Conservation (phyloP, 805 yeast genomes). For the Starmera quercuum region DNA sequence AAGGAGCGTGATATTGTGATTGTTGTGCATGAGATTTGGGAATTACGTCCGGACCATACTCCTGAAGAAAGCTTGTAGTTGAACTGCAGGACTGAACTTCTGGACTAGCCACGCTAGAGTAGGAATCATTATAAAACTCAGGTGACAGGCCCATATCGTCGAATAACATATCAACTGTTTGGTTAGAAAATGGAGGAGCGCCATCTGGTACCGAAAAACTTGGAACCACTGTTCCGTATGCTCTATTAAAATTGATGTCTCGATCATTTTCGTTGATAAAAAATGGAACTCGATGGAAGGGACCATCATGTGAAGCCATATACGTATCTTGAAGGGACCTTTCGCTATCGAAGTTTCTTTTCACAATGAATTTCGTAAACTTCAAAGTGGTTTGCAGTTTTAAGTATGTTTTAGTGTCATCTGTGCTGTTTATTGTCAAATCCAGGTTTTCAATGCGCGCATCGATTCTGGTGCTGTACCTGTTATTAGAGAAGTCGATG, state of each 20-base stretch:
- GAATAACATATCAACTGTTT: constrained; percentile 31
- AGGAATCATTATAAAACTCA: constrained; percentile 1
- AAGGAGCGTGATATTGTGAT: background rate
- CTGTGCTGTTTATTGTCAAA: constrained; percentile 22
- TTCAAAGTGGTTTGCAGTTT: constrained; percentile 49
- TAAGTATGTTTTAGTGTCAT: constrained; percentile 22
- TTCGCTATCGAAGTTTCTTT: constrained; percentile 37
- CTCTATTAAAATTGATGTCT: constrained; percentile 37
- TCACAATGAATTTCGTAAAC: constrained; percentile 52
- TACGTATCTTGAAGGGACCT: constrained; percentile 55
- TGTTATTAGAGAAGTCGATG: constrained; percentile 63
- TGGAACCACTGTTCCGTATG: constrained; percentile 46
- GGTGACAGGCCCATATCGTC: constrained; percentile 12
- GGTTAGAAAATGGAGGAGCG: constrained; percentile 48
- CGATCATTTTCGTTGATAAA: constrained; percentile 46
- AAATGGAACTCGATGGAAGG: constrained; percentile 75
- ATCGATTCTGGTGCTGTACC: constrained; percentile 51
- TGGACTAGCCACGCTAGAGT: background rate
- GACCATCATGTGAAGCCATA: constrained; percentile 65
- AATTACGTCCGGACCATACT: constrained; percentile 8
- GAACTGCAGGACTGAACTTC: background rate
- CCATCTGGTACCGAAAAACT: constrained; percentile 58
- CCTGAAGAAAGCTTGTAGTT: constrained; percentile 8
- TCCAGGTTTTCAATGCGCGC: constrained; percentile 41
- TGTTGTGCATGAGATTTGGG: background rate